Evolutionary conservation across 306 rosid species (phyloP), one percentile per base, ranked within the genome.

Genomic region (Cicer judaicum): DNA sequence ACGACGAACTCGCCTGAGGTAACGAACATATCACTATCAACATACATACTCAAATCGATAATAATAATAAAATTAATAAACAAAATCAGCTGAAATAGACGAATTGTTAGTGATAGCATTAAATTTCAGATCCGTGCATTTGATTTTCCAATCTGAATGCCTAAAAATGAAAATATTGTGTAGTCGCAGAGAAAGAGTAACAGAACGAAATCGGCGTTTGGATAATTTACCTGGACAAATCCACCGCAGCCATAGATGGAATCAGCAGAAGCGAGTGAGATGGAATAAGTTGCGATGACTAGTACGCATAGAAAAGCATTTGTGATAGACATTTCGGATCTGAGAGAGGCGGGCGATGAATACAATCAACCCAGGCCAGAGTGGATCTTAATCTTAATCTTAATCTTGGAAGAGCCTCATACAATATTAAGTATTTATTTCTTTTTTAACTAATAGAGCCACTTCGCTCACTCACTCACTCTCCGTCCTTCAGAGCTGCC

Each of bases 1-100:
- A 76, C 24, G 92, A 84, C 10, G 96, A 86, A 67, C 96, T 88
- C 60, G 98, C 98, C 99, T 92, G 79, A 65, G 53, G 16, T 8
- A 59, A 75, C 14, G 2, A 42, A 6, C 50, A 43, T 2, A 65
- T 19, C 40, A 65, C n/a, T 7, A 64, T 40, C 34, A 63, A 4
- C 50, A 11, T 5, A 9, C 34, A 11, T 5, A 9, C 34, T 40
- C 50, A 13, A 64, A 41, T 64, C 69, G 14, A 24, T 24, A 24
- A 24, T 24, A 24, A 15, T 7, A 50, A 19, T 8, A 24, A 68
- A 44, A 53, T 68, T 60, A 50, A 50, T 7, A 74, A 12, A 10
- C 4, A 9, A 67, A 40, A 19, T 72, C 59, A 79, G 40, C 69
- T 7, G 16, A 64, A 39, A 34, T 13, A 16, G 11, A 43, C 29